These are phyloP conservation scores for Hypoxylon sp. DNA, from an alignment of 2,329 filamentous ascomycete species.

Conservation along the genomic window DNA sequence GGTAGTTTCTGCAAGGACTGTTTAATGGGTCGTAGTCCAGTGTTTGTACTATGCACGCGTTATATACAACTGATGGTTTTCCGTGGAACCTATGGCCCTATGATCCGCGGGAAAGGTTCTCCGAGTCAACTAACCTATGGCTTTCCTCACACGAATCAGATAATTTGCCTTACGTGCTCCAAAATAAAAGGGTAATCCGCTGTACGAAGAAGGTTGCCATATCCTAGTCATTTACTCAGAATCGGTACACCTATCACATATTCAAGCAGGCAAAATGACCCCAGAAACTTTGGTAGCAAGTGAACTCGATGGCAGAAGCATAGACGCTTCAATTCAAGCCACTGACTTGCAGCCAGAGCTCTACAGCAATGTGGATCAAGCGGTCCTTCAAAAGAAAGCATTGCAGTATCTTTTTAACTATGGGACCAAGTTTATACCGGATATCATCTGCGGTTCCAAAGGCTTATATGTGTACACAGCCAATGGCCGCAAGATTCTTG, in stretches of 20 bases:
- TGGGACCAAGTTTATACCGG: slow-evolving; percentile 31
- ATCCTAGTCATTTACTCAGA: not conserved
- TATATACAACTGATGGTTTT: not conserved
- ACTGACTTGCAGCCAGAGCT: slow-evolving; percentile 11
- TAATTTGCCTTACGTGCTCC: not conserved
- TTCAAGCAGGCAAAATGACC: not conserved
- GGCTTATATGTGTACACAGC: slow-evolving; percentile 34
- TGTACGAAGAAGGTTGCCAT: not conserved
- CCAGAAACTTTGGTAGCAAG: not conserved
- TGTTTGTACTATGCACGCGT: not conserved
- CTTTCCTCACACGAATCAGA: not conserved
- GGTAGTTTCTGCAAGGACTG: not conserved
- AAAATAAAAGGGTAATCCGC: not conserved
- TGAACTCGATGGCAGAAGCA: not conserved
- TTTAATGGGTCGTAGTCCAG: not conserved
- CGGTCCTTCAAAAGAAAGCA: slow-evolving; percentile 23
- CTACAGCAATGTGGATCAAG: slow-evolving; percentile 33
- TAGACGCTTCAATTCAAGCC: not conserved
- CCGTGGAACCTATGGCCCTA: not conserved
- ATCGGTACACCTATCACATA: not conserved
- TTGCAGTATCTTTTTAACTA: slow-evolving; percentile 38
- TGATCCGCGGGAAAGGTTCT: not conserved
- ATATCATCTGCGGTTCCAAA: slow-evolving; percentile 29
- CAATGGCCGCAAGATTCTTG: slow-evolving; percentile 60
- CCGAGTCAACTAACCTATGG: not conserved